These are phyloP conservation scores for Lathyrus sativus DNA, from an alignment of 306 rosid species.

Conservation along the genomic window DNA sequence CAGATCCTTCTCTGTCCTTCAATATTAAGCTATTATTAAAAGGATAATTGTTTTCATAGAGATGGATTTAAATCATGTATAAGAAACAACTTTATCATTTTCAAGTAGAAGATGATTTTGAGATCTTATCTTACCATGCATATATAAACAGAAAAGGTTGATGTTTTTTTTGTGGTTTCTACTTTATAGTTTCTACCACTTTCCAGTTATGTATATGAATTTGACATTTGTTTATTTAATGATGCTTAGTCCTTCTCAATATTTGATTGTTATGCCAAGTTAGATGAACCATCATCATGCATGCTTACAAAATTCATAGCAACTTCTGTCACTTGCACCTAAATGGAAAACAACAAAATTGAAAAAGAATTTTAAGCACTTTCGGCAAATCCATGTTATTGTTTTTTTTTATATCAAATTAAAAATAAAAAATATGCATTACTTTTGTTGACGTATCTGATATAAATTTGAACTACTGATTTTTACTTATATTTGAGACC, in stretches of 20 bases:
- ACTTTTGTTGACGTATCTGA: too few species aligned
- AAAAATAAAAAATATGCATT: too few species aligned
- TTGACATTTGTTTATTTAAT: conserved; percentile 36
- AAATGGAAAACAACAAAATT: conserved; percentile 28
- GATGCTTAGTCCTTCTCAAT: conserved; percentile 68
- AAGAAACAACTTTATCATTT: conserved; percentile 58
- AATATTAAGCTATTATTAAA: conserved; percentile 6
- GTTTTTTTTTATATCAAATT: background rate
- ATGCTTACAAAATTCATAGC: conserved; percentile 40
- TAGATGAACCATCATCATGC: conserved; percentile 59
- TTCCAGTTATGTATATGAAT: background rate
- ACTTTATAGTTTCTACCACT: conserved; percentile 22
- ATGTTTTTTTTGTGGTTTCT: conserved; percentile 36
- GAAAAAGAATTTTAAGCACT: conserved; percentile 11
- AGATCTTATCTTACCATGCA: conserved; percentile 78
- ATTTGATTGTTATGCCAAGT: conserved; percentile 52
- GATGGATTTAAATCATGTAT: conserved; percentile 50
- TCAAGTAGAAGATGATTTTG: conserved; percentile 48
- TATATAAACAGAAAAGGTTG: conserved; percentile 41
- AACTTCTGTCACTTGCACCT: conserved; percentile 53
- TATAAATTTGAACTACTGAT: too few species aligned
- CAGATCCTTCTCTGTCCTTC: conserved; percentile 54
- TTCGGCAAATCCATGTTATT: background rate
- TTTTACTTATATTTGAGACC: too few species aligned
- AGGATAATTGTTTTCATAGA: conserved; percentile 18